Evolutionary conservation across 805 yeast genomes (phyloP), one percentile per base, ranked within the genome.

Genomic region (Candida broadrunensis): DNA sequence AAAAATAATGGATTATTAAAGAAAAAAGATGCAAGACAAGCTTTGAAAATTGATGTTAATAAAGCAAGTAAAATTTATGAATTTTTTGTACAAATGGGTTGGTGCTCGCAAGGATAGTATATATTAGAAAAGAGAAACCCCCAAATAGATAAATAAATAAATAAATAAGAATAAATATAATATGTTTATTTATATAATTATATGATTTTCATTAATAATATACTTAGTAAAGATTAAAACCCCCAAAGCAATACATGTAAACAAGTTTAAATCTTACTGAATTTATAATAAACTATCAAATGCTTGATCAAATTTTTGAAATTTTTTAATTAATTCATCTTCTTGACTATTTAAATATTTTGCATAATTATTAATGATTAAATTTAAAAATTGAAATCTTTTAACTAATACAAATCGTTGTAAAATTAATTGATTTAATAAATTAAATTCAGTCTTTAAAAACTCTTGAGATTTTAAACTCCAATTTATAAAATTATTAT

Each of bases 21-120:
- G 66, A 84, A 86, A 64, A 83, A 87, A 55, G 82, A 84, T 14
- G 93, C 95, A n/a, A 75, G 89, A 51, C 96, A 85, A 43, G 66
- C 88, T 42, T 67, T 88, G 45, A 85, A 88, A 54, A 81, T 93
- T 40, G 99, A 93, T 57, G 85, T 89, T 13, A 75, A 78, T 49
- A 93, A 91, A 60, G 88, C 96, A 2, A 82, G 87, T 19, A 81
- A 84, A 59, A 85, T 93, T 37, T 93, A 86, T 63, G 98, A 93
- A 56, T 93, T 93, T 57, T 93, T 93, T 61, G 87, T 85, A 45
- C 80, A 82, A 44, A 97, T 93, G 74, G 86, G 88, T 43, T 93
- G 99, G 99, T 78, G 81, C 55, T 54, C 68, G 11, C 75, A 67
- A 39, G 73, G 67, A 12, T 65, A 51, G 43, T 12, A 16, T 21